These are phyloP conservation scores for Aspergillus ruber DNA, from an alignment of 2,329 filamentous ascomycete genomes.

Conservation along the genomic window DNA sequence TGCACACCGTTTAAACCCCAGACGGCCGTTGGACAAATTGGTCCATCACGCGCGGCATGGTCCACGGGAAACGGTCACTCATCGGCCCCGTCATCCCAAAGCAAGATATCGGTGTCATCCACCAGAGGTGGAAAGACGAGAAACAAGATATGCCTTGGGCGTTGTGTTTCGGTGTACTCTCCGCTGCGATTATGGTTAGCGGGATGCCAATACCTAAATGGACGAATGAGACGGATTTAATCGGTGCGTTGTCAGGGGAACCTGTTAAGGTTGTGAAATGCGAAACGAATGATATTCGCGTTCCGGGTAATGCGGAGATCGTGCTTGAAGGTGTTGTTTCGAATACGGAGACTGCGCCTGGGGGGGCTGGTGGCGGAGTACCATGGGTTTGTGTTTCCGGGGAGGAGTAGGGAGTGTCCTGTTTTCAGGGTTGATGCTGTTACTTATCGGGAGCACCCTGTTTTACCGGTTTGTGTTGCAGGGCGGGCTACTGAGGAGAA, in stretches of 20 bases:
- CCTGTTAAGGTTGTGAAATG: slow-evolving; percentile 15
- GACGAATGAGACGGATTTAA: slow-evolving; percentile 8
- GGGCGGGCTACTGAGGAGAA: slow-evolving; percentile 14
- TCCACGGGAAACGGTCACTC: slow-evolving; percentile 8
- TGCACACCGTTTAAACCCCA: slow-evolving; percentile 43
- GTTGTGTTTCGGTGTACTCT: slow-evolving; percentile 12
- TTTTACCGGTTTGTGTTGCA: slow-evolving; percentile 12
- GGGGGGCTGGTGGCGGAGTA: slow-evolving; percentile 14
- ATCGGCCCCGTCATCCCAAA: slow-evolving; percentile 13
- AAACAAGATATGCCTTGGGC: slow-evolving; percentile 16
- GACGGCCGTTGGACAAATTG: slow-evolving; percentile 42
- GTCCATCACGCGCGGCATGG: slow-evolving; percentile 20
- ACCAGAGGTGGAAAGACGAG: slow-evolving; percentile 14
- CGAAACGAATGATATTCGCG: slow-evolving; percentile 10
- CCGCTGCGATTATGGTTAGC: slow-evolving; percentile 13
- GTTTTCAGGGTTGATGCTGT: slow-evolving; percentile 11
- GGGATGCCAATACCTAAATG: slow-evolving; percentile 11
- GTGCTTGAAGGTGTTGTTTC: slow-evolving; percentile 9
- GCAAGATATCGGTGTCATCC: slow-evolving; percentile 15
- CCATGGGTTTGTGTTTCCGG: slow-evolving; percentile 10
- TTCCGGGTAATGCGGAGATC: slow-evolving; percentile 12
- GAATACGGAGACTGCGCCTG: slow-evolving; percentile 6
- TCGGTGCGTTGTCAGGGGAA: slow-evolving; percentile 9
- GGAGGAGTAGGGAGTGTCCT: slow-evolving; percentile 4
- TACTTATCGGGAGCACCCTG: slow-evolving; percentile 10